phyloP scores from a whole-genome alignment of 2,329 filamentous ascomycete genomes.

The Claviceps sp. region DNA sequence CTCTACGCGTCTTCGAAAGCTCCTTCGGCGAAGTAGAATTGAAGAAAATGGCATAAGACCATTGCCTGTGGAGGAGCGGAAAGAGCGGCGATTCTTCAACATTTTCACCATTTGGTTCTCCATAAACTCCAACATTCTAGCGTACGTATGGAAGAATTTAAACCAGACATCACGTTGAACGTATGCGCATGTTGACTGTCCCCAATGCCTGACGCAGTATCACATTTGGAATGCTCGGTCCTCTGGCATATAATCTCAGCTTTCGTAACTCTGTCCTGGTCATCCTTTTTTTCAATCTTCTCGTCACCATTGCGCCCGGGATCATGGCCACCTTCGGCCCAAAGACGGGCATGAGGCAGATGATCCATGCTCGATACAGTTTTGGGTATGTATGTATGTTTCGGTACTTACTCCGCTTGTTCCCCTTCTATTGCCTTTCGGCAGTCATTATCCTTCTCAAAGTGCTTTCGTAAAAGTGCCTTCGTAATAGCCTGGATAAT shows the following conservation, averaged over 20 bases:
- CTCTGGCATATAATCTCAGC: constrained; percentile 37
- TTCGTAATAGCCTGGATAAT: neutral
- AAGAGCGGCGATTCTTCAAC: constrained; percentile 26
- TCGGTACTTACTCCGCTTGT: neutral
- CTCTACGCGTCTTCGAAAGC: constrained; percentile 7
- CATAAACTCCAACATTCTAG: constrained; percentile 34
- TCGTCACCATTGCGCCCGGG: constrained; percentile 39
- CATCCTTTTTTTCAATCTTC: constrained; percentile 49
- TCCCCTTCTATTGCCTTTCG: neutral
- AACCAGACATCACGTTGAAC: neutral
- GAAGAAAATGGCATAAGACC: constrained; percentile 32
- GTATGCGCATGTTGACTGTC: neutral
- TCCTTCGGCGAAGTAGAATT: constrained; percentile 24
- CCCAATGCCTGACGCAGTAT: constrained; percentile 25
- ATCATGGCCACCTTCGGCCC: constrained; percentile 46
- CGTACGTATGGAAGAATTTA: constrained; percentile 16
- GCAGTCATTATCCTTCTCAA: neutral
- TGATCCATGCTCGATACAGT: constrained; percentile 50
- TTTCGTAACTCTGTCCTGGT: constrained; percentile 43
- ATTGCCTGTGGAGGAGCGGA: constrained; percentile 27
- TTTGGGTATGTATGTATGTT: constrained; percentile 38
- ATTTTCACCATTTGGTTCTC: constrained; percentile 36
- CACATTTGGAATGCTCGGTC: constrained; percentile 51
- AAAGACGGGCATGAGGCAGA: constrained; percentile 51
- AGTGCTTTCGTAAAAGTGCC: too few relatives aligned